Percentiles rank a stretch among this genome's conserved stretches.
Conservation (phyloP, 2,329 filamentous ascomycete genomes). For the Sporothrix variecibatus region DNA sequence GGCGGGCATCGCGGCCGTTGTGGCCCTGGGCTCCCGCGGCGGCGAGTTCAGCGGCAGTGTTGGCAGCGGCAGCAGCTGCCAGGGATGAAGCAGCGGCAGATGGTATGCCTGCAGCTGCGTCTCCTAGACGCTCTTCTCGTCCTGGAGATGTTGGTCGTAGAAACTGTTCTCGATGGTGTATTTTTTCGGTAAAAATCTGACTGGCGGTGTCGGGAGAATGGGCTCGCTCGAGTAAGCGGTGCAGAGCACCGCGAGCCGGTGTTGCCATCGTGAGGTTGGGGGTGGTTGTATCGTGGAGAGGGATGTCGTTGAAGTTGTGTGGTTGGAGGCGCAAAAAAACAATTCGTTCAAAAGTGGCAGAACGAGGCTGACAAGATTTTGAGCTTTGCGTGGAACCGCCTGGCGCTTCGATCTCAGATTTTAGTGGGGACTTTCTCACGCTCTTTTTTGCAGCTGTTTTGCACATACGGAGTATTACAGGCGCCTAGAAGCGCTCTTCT, state of each 20-base stretch:
- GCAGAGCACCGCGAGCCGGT: constrained; percentile 22
- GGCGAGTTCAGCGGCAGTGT: constrained; percentile 69
- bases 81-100: constrained; percentile 12
- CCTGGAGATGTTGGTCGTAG: constrained; percentile 74
- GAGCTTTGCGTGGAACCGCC: background rate
- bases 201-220: constrained; percentile 72
- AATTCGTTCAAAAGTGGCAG: background rate
- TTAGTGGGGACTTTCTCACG: background rate
- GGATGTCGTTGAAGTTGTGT: background rate
- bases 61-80: constrained; percentile 54
- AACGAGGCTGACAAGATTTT: constrained; percentile 6
- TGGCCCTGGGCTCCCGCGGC: constrained; percentile 38
- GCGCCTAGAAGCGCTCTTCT: no score
- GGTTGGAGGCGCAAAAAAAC: background rate
- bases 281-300: constrained; percentile 29
- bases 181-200: constrained; percentile 77
- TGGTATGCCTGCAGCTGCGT: background rate
- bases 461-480: background rate
- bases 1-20: constrained; percentile 59
- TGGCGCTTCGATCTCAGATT: constrained; percentile 7
- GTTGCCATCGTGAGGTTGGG: constrained; percentile 48
- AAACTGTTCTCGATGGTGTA: constrained; percentile 78
- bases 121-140: constrained; percentile 35
- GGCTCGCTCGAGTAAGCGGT: constrained; percentile 71
- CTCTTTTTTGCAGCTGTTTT: background rate